Evolutionary conservation across 2,329 filamentous ascomycete genomes (phyloP).

Genomic region (Curvularia hawaiiensis): DNA sequence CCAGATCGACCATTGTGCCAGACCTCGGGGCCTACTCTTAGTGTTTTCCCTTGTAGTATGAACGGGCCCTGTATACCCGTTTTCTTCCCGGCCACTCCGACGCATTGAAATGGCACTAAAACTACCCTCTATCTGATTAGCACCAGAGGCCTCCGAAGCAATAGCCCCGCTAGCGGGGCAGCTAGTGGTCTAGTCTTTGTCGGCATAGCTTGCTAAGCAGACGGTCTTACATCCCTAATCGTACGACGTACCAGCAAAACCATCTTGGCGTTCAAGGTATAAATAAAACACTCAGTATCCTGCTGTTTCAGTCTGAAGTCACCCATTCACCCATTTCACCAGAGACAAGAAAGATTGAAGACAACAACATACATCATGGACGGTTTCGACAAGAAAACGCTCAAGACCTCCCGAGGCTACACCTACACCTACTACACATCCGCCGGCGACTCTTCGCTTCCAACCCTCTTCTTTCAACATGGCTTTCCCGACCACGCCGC

Average conservation of each 20-base stretch:
- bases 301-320: no score
- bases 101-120: neutral
- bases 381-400: slow-evolving; percentile 32
- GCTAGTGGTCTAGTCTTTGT: neutral
- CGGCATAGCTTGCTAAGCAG: neutral
- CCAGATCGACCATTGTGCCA: neutral
- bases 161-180: neutral
- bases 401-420: slow-evolving; percentile 33
- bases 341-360: no score
- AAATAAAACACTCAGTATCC: neutral
- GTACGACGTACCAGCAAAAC: neutral
- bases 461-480: slow-evolving; percentile 50
- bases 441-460: slow-evolving; percentile 25
- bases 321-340: neutral
- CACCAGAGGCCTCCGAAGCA: neutral
- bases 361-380: slow-evolving; percentile 27
- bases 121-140: neutral
- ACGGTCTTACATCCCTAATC: neutral
- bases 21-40: neutral
- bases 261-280: neutral
- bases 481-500: slow-evolving; percentile 57
- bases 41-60: slow-evolving; percentile 1
- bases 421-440: slow-evolving; percentile 39
- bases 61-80: neutral
- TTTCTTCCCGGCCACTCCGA: no score